Conservation (phyloP, 345 rosid genomes). For the Aegle marmelos region DNA sequence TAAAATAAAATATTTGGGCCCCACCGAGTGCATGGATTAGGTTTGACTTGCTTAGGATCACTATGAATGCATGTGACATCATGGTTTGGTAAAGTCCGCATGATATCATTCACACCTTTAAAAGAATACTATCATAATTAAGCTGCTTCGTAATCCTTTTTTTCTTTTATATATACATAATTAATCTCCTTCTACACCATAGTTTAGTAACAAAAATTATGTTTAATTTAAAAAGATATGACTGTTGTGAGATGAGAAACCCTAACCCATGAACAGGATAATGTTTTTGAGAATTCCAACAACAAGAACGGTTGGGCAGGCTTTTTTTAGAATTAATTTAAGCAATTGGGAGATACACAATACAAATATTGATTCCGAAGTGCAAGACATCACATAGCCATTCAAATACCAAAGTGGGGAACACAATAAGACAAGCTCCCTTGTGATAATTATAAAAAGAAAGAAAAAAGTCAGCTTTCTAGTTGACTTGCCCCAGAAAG, state of each 20-base stretch:
- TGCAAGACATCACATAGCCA: slow-evolving; percentile 16
- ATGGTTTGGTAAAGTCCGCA: slow-evolving; percentile 18
- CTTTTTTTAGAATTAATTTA: neutral
- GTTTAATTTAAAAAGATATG: neutral
- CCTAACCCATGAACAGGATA: neutral
- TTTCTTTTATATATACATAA: neutral
- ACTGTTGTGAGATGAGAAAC: neutral
- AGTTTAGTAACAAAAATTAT: neutral
- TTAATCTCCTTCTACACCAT: neutral
- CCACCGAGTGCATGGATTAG: slow-evolving; percentile 36
- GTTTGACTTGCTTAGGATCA: slow-evolving; percentile 42
- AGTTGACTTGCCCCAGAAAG: slow-evolving; percentile 71
- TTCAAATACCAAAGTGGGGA: slow-evolving; percentile 38
- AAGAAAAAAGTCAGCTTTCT: slow-evolving; percentile 42
- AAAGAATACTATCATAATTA: neutral
- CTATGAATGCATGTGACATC: slow-evolving; percentile 33
- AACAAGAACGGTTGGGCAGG: neutral
- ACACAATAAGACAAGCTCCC: slow-evolving; percentile 31
- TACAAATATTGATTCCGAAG: neutral
- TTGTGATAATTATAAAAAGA: neutral
- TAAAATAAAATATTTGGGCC: slow-evolving; percentile 14
- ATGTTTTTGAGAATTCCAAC: neutral
- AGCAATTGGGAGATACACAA: neutral
- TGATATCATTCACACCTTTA: neutral
- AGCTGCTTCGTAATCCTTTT: neutral